These are phyloP conservation scores for Zhuliangozyma parablackwelliae DNA, from an alignment of 1,139 yeast species.

Conservation along the genomic window DNA sequence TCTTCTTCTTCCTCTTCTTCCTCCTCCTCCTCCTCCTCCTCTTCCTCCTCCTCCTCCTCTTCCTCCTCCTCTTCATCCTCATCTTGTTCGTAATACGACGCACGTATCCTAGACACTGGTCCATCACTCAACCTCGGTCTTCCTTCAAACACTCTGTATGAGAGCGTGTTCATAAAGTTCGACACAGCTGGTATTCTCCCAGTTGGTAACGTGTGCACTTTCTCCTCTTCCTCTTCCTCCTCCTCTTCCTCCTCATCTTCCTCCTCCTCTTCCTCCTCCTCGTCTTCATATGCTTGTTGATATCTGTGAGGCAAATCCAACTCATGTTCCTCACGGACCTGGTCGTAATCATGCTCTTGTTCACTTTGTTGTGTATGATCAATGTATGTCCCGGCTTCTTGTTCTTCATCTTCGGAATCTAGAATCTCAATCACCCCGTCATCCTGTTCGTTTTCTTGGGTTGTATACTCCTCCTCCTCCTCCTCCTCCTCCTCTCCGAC, in stretches of 20 bases:
- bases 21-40: slow-evolving; percentile 1
- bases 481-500: slow-evolving; percentile 2
- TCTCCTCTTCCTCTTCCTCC: too few relatives aligned
- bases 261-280: slow-evolving; percentile 8
- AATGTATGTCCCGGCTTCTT: slow-evolving; percentile 4
- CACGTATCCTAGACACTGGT: not conserved
- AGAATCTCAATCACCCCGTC: slow-evolving; percentile 8
- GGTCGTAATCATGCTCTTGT: too few relatives aligned
- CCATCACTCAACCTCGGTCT: too few relatives aligned
- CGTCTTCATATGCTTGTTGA: slow-evolving; percentile 5
- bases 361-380: too few relatives aligned
- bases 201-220: too few relatives aligned
- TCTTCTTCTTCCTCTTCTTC: slow-evolving; percentile 6
- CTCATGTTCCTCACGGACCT: too few relatives aligned
- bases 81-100: slow-evolving; percentile 1
- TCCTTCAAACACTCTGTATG: too few relatives aligned
- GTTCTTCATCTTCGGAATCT: slow-evolving; percentile 6
- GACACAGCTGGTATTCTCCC: too few relatives aligned
- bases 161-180: too few relatives aligned
- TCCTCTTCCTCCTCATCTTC: slow-evolving; percentile 8
- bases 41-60: slow-evolving; percentile 2
- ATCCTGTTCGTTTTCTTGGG: slow-evolving; percentile 3
- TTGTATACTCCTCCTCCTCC: slow-evolving; percentile 6
- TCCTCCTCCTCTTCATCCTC: not conserved
- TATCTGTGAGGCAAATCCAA: too few relatives aligned